Evolutionary conservation across 768 basidiomycete genomes (phyloP).

Genomic region (Porpolomopsis calyptriformis): DNA sequence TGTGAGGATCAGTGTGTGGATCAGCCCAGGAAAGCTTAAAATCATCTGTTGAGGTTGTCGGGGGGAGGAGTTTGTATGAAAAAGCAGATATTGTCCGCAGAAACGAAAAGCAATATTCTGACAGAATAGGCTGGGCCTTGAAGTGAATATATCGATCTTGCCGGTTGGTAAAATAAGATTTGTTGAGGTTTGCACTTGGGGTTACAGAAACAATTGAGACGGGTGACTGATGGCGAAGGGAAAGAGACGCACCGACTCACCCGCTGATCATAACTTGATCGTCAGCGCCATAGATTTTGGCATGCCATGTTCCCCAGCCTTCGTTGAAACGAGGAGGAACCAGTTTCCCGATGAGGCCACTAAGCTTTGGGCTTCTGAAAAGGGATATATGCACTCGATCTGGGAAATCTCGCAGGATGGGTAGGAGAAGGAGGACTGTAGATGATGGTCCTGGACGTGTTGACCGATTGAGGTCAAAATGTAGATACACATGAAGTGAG

Average conservation of each 20-base stretch:
- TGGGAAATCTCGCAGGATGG: slow-evolving; percentile 64
- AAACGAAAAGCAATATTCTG: slow-evolving; percentile 80
- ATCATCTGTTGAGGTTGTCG: slow-evolving; percentile 19
- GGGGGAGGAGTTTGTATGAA: slow-evolving; percentile 50
- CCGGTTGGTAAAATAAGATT: slow-evolving; percentile 88
- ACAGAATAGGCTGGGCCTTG: slow-evolving; percentile 42
- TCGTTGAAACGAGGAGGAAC: slow-evolving; percentile 94
- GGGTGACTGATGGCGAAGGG: not conserved
- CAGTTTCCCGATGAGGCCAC: slow-evolving; percentile 59
- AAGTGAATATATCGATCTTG: slow-evolving; percentile 92
- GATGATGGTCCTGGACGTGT: slow-evolving; percentile 65
- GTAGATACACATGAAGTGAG: slow-evolving; percentile 54
- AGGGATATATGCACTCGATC: slow-evolving; percentile 66
- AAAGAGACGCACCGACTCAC: slow-evolving; percentile 31
- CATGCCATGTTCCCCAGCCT: slow-evolving; percentile 98
- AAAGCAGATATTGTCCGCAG: slow-evolving; percentile 56
- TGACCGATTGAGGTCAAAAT: slow-evolving; percentile 74
- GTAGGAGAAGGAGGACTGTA: slow-evolving; percentile 55
- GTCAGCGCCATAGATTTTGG: slow-evolving; percentile 90
- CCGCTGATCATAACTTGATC: slow-evolving; percentile 89
- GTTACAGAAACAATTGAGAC: not conserved
- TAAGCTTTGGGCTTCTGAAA: slow-evolving; percentile 80
- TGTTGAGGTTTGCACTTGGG: slow-evolving; percentile 80
- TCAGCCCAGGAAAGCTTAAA: slow-evolving; percentile 63
- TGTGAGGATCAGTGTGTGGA: slow-evolving; percentile 51